Percentiles rank a stretch among this genome's conserved stretches.
These are phyloP conservation scores for Epichloe elymi DNA, from an alignment of 2,329 filamentous ascomycete genomes.

Conservation along the genomic window DNA sequence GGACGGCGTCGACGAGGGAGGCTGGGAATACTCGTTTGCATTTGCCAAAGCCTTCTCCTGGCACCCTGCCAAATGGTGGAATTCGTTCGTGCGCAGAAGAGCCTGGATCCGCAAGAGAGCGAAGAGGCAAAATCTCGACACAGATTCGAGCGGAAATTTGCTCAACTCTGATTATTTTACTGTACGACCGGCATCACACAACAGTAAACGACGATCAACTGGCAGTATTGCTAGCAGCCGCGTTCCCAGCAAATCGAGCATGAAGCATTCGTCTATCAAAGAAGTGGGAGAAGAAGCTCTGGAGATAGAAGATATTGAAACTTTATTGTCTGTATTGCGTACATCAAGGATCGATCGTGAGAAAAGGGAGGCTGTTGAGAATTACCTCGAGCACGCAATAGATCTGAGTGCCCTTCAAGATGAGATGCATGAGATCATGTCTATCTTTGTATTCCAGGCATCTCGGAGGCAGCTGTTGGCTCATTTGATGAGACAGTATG, in stretches of 20 bases:
- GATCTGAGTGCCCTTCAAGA: constrained; percentile 65
- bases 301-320: constrained; percentile 49
- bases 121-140: constrained; percentile 37
- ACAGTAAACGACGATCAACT: constrained; percentile 13
- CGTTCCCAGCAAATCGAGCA: constrained; percentile 23
- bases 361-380: constrained; percentile 72
- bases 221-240: constrained; percentile 22
- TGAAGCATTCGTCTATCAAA: constrained; percentile 21
- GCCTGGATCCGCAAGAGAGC: constrained; percentile 76
- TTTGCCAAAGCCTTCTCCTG: constrained; percentile 65
- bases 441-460: constrained; percentile 76
- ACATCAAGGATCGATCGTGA: constrained; percentile 72
- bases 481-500: constrained; percentile 48
- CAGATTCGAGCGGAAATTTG: constrained; percentile 45
- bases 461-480: constrained; percentile 67
- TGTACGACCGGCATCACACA: constrained; percentile 44
- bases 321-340: constrained; percentile 56
- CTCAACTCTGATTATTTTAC: constrained; percentile 71
- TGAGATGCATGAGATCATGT: constrained; percentile 76
- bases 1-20: constrained; percentile 66
- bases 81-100: constrained; percentile 82
- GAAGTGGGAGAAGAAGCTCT: constrained; percentile 43
- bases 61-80: constrained; percentile 88
- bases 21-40: constrained; percentile 92
- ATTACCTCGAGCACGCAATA: constrained; percentile 66